Conservation (phyloP, 1,284 basidiomycete species). For the Peniophora sp. region DNA sequence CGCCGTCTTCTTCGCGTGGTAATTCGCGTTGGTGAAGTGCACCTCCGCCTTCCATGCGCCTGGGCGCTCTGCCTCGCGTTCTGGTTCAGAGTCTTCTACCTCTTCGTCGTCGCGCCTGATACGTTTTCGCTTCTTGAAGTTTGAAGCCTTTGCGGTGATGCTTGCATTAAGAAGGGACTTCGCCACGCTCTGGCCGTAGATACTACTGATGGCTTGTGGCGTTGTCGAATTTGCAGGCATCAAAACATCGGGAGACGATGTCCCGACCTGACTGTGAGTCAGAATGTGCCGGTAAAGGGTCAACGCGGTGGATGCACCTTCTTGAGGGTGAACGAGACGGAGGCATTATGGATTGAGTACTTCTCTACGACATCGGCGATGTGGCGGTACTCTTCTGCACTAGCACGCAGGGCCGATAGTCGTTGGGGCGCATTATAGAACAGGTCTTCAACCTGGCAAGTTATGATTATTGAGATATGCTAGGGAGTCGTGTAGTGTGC, state of each 20-base stretch:
- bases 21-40: slow-evolving; percentile 84
- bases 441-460: slow-evolving; percentile 78
- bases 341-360: slow-evolving; percentile 90
- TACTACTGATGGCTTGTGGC: slow-evolving; percentile 66
- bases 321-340: slow-evolving; percentile 85
- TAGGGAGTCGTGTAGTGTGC: neutral
- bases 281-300: neutral
- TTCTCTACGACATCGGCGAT: slow-evolving; percentile 92
- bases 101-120: slow-evolving; percentile 19
- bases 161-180: slow-evolving; percentile 70
- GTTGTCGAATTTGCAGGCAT: slow-evolving; percentile 69
- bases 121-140: slow-evolving; percentile 7
- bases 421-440: slow-evolving; percentile 95
- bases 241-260: slow-evolving; percentile 72
- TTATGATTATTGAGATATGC: slow-evolving; percentile 2
- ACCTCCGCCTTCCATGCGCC: slow-evolving; percentile 60
- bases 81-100: slow-evolving; percentile 19
- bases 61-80: slow-evolving; percentile 16
- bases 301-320: slow-evolving; percentile 45
- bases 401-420: slow-evolving; percentile 75
- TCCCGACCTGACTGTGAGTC: slow-evolving; percentile 48
- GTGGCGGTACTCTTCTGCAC: slow-evolving; percentile 88
- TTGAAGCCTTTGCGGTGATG: slow-evolving; percentile 24
- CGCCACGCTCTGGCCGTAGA: slow-evolving; percentile 80
- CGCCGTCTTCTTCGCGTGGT: slow-evolving; percentile 78